Conservation (phyloP, 495 filamentous ascomycete species). For the Margaritispora aquatica region DNA sequence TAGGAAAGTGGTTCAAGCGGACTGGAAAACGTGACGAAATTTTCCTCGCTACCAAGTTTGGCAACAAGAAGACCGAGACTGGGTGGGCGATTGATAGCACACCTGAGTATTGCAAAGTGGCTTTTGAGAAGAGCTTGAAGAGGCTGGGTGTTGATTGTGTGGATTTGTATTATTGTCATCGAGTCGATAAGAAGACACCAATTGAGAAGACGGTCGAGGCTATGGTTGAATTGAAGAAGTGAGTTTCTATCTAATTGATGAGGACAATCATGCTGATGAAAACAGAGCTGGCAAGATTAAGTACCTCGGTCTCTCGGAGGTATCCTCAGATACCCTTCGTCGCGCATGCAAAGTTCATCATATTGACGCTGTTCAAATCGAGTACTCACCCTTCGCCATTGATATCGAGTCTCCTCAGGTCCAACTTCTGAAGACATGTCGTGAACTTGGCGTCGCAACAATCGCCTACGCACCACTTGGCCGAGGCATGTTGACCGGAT, state of each 20-base stretch:
- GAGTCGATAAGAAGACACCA: constrained; percentile 42
- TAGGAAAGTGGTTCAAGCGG: constrained; percentile 49
- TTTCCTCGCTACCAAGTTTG: constrained; percentile 50
- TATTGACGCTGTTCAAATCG: constrained; percentile 55
- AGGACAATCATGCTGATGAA: not conserved
- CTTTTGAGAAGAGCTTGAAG: constrained; percentile 39
- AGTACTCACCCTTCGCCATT: constrained; percentile 54
- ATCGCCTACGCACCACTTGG: constrained; percentile 60
- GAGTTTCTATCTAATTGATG: not conserved
- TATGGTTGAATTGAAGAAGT: constrained; percentile 34
- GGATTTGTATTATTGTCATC: constrained; percentile 56
- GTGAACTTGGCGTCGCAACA: constrained; percentile 55
- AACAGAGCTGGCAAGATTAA: constrained; percentile 48
- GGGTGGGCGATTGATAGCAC: constrained; percentile 16
- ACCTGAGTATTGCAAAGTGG: constrained; percentile 26
- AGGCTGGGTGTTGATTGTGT: constrained; percentile 42
- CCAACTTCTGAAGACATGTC: constrained; percentile 44
- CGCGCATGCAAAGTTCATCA: constrained; percentile 53
- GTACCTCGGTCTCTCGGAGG: constrained; percentile 52
- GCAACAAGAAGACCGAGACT: constrained; percentile 19
- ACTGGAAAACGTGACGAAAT: constrained; percentile 47
- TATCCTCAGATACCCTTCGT: constrained; percentile 47
- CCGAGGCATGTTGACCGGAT: constrained; percentile 24
- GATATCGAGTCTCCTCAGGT: constrained; percentile 47
- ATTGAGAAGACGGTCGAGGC: constrained; percentile 54